A percentile compares a stretch with the other conserved stretches of the same genome.
Conservation (phyloP, 352 stramenopile species). For the Globisporangium spinosum region DNA sequence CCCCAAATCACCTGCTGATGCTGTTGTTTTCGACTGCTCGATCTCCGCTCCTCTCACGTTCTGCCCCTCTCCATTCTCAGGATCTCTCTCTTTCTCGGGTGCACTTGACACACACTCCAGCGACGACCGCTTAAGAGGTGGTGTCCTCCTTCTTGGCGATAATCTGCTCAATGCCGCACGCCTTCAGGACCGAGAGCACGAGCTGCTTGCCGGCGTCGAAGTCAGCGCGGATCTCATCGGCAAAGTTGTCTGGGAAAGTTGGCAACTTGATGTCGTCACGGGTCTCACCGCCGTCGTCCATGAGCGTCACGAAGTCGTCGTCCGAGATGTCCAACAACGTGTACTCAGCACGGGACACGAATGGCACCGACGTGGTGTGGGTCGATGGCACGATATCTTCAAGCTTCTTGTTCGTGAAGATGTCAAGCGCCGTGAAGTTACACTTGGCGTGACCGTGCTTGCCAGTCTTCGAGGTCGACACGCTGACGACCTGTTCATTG, state of each 20-base stretch:
- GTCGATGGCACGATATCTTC: conserved; percentile 99
- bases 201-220: conserved; percentile 97
- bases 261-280: conserved; percentile 98
- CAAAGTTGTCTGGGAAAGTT: conserved; percentile 93
- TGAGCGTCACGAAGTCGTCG: conserved; percentile 97
- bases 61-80: background rate
- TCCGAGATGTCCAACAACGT: conserved; percentile 98
- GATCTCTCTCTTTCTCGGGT: conserved; percentile 5
- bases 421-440: conserved; percentile 99
- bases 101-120: conserved; percentile 2
- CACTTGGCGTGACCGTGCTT: conserved; percentile 99
- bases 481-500: conserved; percentile 68
- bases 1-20: background rate
- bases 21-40: background rate
- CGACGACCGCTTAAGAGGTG: conserved; percentile 18
- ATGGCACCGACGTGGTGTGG: conserved; percentile 97
- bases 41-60: background rate
- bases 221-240: conserved; percentile 94
- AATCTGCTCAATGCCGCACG: conserved; percentile 98
- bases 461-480: conserved; percentile 99
- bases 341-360: conserved; percentile 96
- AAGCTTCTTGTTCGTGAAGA: conserved; percentile 99
- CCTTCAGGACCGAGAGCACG: conserved; percentile 93
- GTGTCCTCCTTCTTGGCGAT: conserved; percentile 96
- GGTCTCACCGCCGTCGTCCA: conserved; percentile 96